Evolutionary conservation across 2,329 filamentous ascomycete species (phyloP).

Genomic region (Fusarium sp.): DNA sequence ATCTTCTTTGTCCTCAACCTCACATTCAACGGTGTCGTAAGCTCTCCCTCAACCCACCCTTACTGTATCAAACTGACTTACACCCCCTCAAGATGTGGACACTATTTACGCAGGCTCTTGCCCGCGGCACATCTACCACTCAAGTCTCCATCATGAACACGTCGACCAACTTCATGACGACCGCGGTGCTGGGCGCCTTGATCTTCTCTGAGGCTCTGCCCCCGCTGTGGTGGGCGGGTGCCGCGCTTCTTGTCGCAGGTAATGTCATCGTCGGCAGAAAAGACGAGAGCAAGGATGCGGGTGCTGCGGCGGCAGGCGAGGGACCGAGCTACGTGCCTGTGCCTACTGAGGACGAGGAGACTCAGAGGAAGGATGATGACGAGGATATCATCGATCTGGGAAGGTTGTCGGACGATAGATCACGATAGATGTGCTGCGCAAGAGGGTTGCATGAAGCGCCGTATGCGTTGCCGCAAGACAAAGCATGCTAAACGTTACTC

Average conservation of each 20-base stretch:
- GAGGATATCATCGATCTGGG: constrained; percentile 53
- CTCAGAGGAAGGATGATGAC: constrained; percentile 45
- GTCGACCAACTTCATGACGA: constrained; percentile 82
- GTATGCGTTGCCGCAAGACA: not conserved
- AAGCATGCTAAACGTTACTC: not conserved
- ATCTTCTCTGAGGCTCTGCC: constrained; percentile 79
- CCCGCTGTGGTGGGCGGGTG: constrained; percentile 80
- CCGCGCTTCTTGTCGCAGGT: constrained; percentile 75
- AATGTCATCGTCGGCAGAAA: constrained; percentile 82
- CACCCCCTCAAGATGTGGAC: constrained; percentile 74
- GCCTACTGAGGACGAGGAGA: constrained; percentile 40
- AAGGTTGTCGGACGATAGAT: constrained; percentile 36
- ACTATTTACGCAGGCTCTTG: constrained; percentile 82
- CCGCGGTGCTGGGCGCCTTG: constrained; percentile 74
- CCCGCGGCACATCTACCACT: constrained; percentile 77
- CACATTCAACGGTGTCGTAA: constrained; percentile 75
- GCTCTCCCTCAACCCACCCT: constrained; percentile 39
- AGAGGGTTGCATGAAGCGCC: not conserved
- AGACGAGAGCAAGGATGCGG: constrained; percentile 60
- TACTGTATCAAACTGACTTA: constrained; percentile 4
- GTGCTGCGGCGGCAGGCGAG: constrained; percentile 36
- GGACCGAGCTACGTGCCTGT: constrained; percentile 48
- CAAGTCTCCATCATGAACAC: constrained; percentile 87
- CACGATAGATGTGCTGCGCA: constrained; percentile 13
- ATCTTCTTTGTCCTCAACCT: constrained; percentile 81